Conservation (phyloP, 2,329 filamentous ascomycete species). For the Pseudodiploospora longispora region DNA sequence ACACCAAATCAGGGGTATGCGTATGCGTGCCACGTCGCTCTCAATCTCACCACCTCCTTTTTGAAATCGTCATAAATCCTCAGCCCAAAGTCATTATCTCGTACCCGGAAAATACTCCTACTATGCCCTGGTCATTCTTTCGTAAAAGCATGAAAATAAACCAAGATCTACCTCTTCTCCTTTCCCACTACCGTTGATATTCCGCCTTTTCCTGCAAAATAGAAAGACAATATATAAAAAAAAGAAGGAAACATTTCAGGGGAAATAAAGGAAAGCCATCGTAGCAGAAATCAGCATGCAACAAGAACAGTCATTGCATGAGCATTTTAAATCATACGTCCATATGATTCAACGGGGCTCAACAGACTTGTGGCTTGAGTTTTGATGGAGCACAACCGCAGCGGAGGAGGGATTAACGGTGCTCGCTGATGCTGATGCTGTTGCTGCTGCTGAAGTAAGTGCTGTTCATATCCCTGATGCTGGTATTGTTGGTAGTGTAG, state of each 20-base stretch:
- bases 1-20: background rate
- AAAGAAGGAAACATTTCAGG: background rate
- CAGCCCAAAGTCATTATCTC: too few relatives aligned
- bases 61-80: too few relatives aligned
- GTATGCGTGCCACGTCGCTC: too few relatives aligned
- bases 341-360: conserved; percentile 3
- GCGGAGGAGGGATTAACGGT: conserved; percentile 4
- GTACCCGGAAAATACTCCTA: too few relatives aligned
- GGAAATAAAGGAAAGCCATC: background rate
- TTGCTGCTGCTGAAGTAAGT: conserved; percentile 8
- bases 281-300: background rate
- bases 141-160: too few relatives aligned
- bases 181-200: too few relatives aligned
- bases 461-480: background rate
- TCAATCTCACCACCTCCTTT: too few relatives aligned
- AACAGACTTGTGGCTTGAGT: background rate
- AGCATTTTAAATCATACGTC: conserved; percentile 4
- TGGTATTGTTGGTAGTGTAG: background rate
- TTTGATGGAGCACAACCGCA: conserved; percentile 1
- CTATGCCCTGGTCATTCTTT: too few relatives aligned
- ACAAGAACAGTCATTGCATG: too few relatives aligned
- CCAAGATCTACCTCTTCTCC: too few relatives aligned
- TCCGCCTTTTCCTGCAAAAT: background rate
- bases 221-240: background rate
- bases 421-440: conserved; percentile 12